These are phyloP conservation scores for Phialophora chinensis DNA, from an alignment of 2,329 filamentous ascomycete species.

Conservation along the genomic window DNA sequence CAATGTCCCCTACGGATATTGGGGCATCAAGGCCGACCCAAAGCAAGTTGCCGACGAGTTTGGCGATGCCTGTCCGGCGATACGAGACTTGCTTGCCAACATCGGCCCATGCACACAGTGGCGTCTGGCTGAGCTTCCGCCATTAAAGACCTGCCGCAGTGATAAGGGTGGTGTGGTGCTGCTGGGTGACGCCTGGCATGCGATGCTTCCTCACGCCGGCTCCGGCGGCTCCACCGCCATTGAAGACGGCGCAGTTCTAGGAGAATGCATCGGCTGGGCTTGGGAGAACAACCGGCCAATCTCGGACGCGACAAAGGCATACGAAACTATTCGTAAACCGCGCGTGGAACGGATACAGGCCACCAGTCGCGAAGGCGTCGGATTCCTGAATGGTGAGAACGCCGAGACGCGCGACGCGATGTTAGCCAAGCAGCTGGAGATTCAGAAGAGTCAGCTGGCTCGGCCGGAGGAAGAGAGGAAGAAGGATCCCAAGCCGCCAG, in stretches of 20 bases:
- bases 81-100: constrained; percentile 15
- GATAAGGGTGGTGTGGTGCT: constrained; percentile 12
- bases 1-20: constrained; percentile 13
- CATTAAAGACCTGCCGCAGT: constrained; percentile 18
- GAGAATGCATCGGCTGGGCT: constrained; percentile 16
- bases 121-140: constrained; percentile 18
- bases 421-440: background rate
- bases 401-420: background rate
- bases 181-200: constrained; percentile 18
- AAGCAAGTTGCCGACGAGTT: constrained; percentile 12
- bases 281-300: constrained; percentile 10
- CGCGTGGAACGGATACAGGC: constrained; percentile 21
- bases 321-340: constrained; percentile 16
- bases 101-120: constrained; percentile 14
- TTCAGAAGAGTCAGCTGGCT: background rate
- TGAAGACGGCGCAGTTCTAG: constrained; percentile 19
- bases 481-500: constrained; percentile 1
- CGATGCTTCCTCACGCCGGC: constrained; percentile 20
- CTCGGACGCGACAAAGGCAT: constrained; percentile 17
- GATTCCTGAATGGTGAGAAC: constrained; percentile 4
- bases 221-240: constrained; percentile 15
- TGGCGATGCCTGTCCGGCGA: constrained; percentile 10
- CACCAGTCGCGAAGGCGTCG: constrained; percentile 10
- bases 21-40: constrained; percentile 20
- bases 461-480: constrained; percentile 19